A percentile compares a stretch with the other conserved stretches of the same genome.
Conservation (phyloP, 73 alveolate genomes). For the Tetrahymena borealis region DNA sequence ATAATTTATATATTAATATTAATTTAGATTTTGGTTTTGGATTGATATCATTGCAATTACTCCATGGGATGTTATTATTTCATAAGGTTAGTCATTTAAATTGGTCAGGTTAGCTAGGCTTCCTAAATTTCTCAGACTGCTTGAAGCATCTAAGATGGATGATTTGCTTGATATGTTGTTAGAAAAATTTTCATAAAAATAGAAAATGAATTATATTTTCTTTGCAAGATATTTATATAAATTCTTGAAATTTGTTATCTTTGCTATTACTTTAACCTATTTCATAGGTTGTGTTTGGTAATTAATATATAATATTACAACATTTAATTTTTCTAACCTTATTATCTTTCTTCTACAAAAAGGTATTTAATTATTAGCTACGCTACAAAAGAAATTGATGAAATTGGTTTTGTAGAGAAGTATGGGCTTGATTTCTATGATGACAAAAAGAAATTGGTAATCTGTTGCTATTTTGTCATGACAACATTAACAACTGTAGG, state of each 20-base stretch:
- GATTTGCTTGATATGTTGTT: not conserved
- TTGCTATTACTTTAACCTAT: conserved; percentile 82
- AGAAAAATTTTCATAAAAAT: not conserved
- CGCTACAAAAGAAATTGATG: conserved; percentile 12
- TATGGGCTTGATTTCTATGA: conserved; percentile 53
- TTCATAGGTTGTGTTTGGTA: conserved; percentile 90
- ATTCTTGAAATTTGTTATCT: conserved; percentile 72
- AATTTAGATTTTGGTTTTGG: conserved; percentile 73
- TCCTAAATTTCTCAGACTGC: not conserved
- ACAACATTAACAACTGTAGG: conserved; percentile 92
- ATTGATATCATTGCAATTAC: conserved; percentile 72
- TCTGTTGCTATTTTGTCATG: conserved; percentile 76
- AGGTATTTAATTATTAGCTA: conserved; percentile 22
- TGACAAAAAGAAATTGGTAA: conserved; percentile 54
- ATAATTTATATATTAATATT: not conserved
- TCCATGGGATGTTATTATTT: conserved; percentile 63
- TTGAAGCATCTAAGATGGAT: not conserved
- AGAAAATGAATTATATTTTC: not conserved
- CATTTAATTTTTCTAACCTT: not conserved
- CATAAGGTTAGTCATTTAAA: not conserved
- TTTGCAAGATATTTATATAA: conserved; percentile 71
- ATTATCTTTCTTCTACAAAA: too few species aligned
- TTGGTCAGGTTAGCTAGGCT: not conserved
- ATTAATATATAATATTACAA: conserved; percentile 41
- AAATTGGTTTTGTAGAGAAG: conserved; percentile 58